Conservation (phyloP, 2,329 filamentous ascomycete genomes). For the Aspergillus aculeatus region DNA sequence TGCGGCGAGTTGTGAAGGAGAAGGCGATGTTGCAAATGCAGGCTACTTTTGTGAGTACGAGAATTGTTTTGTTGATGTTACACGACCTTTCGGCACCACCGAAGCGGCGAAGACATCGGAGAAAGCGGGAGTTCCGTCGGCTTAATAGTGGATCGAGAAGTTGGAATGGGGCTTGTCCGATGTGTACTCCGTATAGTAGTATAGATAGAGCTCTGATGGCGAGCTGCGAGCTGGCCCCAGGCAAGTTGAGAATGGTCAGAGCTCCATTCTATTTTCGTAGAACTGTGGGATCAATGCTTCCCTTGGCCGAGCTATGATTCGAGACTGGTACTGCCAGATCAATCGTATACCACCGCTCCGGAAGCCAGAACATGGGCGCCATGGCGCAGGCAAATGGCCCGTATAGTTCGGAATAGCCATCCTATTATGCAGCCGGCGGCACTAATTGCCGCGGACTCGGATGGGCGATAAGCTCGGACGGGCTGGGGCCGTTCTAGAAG, state of each 20-base stretch:
- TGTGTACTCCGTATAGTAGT: too few relatives aligned
- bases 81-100: too few relatives aligned
- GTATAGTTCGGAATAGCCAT: neutral
- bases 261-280: neutral
- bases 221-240: neutral
- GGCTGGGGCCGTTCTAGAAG: neutral
- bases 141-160: too few relatives aligned
- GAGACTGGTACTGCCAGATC: neutral
- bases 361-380: neutral
- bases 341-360: neutral
- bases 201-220: neutral
- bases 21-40: too few relatives aligned
- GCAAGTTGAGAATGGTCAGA: neutral
- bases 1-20: too few relatives aligned
- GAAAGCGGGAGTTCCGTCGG: too few relatives aligned
- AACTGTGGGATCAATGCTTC: neutral
- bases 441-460: neutral
- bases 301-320: neutral
- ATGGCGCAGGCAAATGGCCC: neutral
- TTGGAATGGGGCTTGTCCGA: too few relatives aligned
- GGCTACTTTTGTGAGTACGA: neutral
- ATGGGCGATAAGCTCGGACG: neutral
- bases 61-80: too few relatives aligned
- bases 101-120: too few relatives aligned
- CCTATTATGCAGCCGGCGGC: neutral